A percentile compares a stretch with the other conserved stretches of the same genome.
Evolutionary conservation across 1,284 basidiomycete species (phyloP).

Genomic region (Fomitopsis palustris): DNA sequence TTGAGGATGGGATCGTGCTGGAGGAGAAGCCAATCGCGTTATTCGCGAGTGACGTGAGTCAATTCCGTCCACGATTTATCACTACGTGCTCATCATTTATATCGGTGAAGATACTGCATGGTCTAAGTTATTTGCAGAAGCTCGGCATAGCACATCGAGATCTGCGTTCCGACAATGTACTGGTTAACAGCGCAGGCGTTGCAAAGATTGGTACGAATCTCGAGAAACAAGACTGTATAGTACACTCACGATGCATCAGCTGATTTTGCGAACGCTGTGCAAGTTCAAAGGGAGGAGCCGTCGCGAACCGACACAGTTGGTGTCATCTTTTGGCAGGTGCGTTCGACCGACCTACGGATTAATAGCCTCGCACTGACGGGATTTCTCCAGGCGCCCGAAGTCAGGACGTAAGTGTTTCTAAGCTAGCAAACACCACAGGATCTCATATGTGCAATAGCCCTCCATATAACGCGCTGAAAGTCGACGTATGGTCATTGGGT

Average conservation of each 20-base stretch:
- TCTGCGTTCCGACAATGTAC: conserved; percentile 74
- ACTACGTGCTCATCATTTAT: not conserved
- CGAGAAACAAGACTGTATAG: not conserved
- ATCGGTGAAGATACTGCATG: conserved; percentile 49
- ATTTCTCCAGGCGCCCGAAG: conserved; percentile 50
- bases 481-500: conserved; percentile 78
- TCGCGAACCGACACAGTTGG: conserved; percentile 56
- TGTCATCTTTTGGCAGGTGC: conserved; percentile 73
- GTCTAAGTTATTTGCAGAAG: conserved; percentile 58
- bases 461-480: conserved; percentile 67
- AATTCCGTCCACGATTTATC: conserved; percentile 6
- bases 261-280: conserved; percentile 73
- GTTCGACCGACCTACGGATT: conserved; percentile 6
- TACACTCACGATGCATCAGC: conserved; percentile 36
- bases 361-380: conserved; percentile 2
- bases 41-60: conserved; percentile 70
- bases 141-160: conserved; percentile 73
- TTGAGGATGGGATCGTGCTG: conserved; percentile 54
- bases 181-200: conserved; percentile 62
- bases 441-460: conserved; percentile 37
- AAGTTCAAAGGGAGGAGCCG: conserved; percentile 45
- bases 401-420: conserved; percentile 47
- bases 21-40: conserved; percentile 64
- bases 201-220: conserved; percentile 60
- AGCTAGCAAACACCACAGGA: not conserved